A percentile compares a stretch with the other conserved stretches of the same genome.
phyloP scores from a whole-genome alignment of 2,329 filamentous ascomycete species.

The Ophiostoma australiae region DNA sequence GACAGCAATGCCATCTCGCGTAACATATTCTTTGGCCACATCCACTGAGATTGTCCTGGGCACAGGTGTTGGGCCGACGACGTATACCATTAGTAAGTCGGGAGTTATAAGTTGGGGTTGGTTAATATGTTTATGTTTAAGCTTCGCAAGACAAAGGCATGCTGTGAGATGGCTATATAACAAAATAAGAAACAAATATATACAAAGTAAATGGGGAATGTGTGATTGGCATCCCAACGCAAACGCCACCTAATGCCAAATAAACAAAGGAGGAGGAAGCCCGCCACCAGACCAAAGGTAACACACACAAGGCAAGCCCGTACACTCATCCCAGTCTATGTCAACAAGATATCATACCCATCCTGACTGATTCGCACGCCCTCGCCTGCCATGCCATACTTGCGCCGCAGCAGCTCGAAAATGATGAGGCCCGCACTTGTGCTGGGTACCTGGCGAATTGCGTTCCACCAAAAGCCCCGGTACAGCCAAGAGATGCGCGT shows the following conservation, averaged over 20 bases:
- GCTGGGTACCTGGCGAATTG: constrained; percentile 68
- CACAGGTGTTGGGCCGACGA: too few relatives aligned
- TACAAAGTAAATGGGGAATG: background rate
- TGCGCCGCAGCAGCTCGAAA: constrained; percentile 69
- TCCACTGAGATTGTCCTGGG: too few relatives aligned
- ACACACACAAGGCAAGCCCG: background rate
- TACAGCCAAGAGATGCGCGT: constrained; percentile 62
- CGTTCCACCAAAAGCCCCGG: constrained; percentile 66
- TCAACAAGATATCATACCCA: constrained; percentile 65
- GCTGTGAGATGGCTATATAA: background rate
- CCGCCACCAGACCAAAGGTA: background rate
- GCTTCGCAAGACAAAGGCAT: background rate
- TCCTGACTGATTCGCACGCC: constrained; percentile 62
- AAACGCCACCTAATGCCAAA: constrained; percentile 3
- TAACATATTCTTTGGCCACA: too few relatives aligned
- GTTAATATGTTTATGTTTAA: background rate
- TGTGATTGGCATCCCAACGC: background rate
- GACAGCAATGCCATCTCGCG: too few relatives aligned
- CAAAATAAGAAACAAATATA: too few relatives aligned
- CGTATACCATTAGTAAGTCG: too few relatives aligned
- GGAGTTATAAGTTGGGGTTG: too few relatives aligned
- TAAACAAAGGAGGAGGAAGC: background rate
- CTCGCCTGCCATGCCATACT: constrained; percentile 61
- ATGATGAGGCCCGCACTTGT: constrained; percentile 73
- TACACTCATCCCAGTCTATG: background rate